These are phyloP conservation scores for Haplographium delicatum DNA, from an alignment of 495 filamentous ascomycete species.

Conservation along the genomic window DNA sequence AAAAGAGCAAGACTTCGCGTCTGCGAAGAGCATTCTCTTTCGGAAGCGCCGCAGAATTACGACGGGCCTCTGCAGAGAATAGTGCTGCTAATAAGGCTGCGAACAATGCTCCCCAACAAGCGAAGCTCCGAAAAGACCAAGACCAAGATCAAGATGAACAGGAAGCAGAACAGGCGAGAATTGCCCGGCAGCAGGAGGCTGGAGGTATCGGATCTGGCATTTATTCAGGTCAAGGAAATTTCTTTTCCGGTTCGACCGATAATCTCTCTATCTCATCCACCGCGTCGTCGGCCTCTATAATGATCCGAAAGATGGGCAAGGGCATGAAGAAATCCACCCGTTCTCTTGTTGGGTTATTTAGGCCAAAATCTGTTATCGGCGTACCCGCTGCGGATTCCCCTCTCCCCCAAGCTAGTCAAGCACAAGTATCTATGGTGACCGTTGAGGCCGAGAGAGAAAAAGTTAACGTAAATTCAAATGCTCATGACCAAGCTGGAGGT, in stretches of 20 bases:
- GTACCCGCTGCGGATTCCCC: conserved; percentile 61
- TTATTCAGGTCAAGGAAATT: conserved; percentile 79
- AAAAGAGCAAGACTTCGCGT: conserved; percentile 74
- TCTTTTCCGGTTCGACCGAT: conserved; percentile 90
- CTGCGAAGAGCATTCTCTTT: conserved; percentile 94
- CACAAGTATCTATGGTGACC: conserved; percentile 87
- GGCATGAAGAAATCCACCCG: conserved; percentile 90
- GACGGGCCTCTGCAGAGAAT: conserved; percentile 67
- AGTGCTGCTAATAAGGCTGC: conserved; percentile 36
- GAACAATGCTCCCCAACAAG: too few relatives aligned
- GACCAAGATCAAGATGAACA: conserved; percentile 65
- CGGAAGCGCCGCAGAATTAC: conserved; percentile 88
- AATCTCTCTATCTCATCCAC: conserved; percentile 97
- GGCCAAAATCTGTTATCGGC: conserved; percentile 87
- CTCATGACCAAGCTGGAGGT: conserved; percentile 61
- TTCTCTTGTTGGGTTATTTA: conserved; percentile 90
- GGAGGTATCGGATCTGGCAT: conserved; percentile 89
- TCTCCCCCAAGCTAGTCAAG: conserved; percentile 62
- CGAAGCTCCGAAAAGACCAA: conserved; percentile 65
- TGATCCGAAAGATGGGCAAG: conserved; percentile 99
- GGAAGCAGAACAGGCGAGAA: conserved; percentile 82
- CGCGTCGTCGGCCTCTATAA: conserved; percentile 94
- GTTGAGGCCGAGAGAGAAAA: conserved; percentile 88
- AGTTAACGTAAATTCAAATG: conserved; percentile 72
- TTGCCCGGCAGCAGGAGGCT: conserved; percentile 85